Evolutionary conservation across 768 basidiomycete genomes (phyloP).

Genomic region (Boletales sp.): DNA sequence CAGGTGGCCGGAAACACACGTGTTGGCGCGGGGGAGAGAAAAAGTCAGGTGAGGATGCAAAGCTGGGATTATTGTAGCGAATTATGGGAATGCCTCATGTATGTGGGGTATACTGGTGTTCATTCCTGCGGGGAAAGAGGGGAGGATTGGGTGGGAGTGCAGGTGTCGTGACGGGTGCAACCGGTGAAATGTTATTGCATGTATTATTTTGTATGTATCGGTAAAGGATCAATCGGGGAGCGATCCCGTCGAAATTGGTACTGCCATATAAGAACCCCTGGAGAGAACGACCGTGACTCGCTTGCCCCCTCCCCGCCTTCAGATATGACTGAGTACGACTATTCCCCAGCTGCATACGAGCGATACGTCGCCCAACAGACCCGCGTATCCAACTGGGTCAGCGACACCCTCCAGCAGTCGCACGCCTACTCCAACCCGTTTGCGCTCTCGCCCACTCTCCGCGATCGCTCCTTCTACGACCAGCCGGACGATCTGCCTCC

Average conservation of each 20-base stretch:
- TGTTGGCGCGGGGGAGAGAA: neutral
- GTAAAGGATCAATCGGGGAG: slow-evolving; percentile 5
- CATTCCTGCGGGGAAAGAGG: slow-evolving; percentile 22
- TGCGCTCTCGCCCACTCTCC: slow-evolving; percentile 24
- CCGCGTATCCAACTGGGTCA: slow-evolving; percentile 50
- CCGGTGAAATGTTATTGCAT: neutral
- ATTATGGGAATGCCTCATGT: slow-evolving; percentile 9
- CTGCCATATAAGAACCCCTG: neutral
- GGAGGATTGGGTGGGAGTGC: slow-evolving; percentile 1
- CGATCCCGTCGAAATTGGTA: slow-evolving; percentile 5
- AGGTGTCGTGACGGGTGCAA: neutral
- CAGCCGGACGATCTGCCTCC: neutral
- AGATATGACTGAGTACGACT: slow-evolving; percentile 60
- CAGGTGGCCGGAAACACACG: neutral
- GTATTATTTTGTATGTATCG: too few species aligned
- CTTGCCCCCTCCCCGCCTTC: slow-evolving; percentile 6
- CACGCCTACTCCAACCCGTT: slow-evolving; percentile 29
- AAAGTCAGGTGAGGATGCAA: neutral
- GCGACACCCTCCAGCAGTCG: slow-evolving; percentile 35
- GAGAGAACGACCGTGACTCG: neutral
- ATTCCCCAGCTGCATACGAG: slow-evolving; percentile 51
- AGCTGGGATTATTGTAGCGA: too few species aligned
- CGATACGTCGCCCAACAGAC: slow-evolving; percentile 44
- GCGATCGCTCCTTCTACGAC: slow-evolving; percentile 31
- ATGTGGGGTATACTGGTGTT: slow-evolving; percentile 18